These are phyloP conservation scores for Lodderomyces orthopsilosis DNA, from an alignment of 1,139 yeast genomes.

Conservation along the genomic window DNA sequence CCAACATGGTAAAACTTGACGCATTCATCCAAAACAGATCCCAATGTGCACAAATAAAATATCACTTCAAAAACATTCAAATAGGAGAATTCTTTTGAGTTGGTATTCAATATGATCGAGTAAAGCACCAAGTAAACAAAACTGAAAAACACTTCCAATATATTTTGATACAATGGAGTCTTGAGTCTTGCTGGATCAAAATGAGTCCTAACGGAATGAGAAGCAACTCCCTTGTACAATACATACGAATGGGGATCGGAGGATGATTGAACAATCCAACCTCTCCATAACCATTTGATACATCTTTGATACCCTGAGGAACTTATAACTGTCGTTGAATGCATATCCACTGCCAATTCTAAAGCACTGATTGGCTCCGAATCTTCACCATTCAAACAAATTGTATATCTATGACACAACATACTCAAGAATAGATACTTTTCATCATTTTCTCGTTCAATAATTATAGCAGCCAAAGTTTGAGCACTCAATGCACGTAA, in stretches of 20 bases:
- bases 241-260: slow-evolving; percentile 67
- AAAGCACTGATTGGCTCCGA: slow-evolving; percentile 65
- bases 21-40: slow-evolving; percentile 65
- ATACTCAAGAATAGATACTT: slow-evolving; percentile 71
- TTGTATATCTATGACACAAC: slow-evolving; percentile 73
- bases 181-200: slow-evolving; percentile 81
- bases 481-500: slow-evolving; percentile 71
- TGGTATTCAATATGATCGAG: slow-evolving; percentile 61
- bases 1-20: slow-evolving; percentile 78
- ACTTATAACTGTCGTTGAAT: slow-evolving; percentile 72
- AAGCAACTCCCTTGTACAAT: slow-evolving; percentile 58
- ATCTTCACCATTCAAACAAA: slow-evolving; percentile 62
- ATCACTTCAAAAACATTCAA: slow-evolving; percentile 47
- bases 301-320: slow-evolving; percentile 84
- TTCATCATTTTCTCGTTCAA: slow-evolving; percentile 57
- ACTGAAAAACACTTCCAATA: slow-evolving; percentile 65
- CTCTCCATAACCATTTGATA: slow-evolving; percentile 88
- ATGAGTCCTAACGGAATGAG: slow-evolving; percentile 58
- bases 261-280: slow-evolving; percentile 84
- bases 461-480: slow-evolving; percentile 63
- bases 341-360: slow-evolving; percentile 85
- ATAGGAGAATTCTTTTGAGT: slow-evolving; percentile 29
- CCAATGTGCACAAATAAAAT: slow-evolving; percentile 66
- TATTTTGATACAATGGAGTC: slow-evolving; percentile 81
- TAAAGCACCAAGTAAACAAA: slow-evolving; percentile 61